These are phyloP conservation scores for Marasmius sp. DNA, from an alignment of 1,284 basidiomycete genomes.

Conservation along the genomic window DNA sequence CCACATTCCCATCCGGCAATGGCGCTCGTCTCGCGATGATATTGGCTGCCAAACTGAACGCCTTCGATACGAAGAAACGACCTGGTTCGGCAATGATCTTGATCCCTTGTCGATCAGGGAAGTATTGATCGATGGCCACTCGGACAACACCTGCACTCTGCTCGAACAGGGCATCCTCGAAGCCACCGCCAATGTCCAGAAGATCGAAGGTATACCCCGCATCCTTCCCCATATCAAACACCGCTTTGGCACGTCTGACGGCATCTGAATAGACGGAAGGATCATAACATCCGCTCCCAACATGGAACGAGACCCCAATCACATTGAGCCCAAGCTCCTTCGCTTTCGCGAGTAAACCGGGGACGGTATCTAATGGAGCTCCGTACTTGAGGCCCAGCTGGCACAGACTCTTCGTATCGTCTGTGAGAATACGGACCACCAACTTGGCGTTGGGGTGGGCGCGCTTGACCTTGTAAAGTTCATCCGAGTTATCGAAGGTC, in stretches of 20 bases:
- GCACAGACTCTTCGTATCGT: constrained; percentile 94
- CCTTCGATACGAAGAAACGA: constrained; percentile 89
- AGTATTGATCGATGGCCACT: constrained; percentile 77
- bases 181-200: constrained; percentile 3
- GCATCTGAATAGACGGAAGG: constrained; percentile 90
- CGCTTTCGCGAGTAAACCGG: constrained; percentile 79
- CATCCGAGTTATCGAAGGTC: constrained; percentile 99
- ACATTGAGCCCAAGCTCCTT: constrained; percentile 83
- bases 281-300: constrained; percentile 96
- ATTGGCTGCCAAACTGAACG: constrained; percentile 92
- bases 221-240: constrained; percentile 86
- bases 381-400: constrained; percentile 96
- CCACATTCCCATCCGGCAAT: constrained; percentile 20
- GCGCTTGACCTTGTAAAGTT: constrained; percentile 93
- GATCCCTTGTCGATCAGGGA: constrained; percentile 78
- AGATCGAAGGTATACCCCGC: constrained; percentile 79
- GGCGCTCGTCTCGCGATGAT: constrained; percentile 88
- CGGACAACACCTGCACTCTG: constrained; percentile 75
- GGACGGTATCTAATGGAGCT: constrained; percentile 85
- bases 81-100: constrained; percentile 97
- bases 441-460: constrained; percentile 84
- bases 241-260: constrained; percentile 77
- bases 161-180: constrained; percentile 90
- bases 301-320: constrained; percentile 97
- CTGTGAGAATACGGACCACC: constrained; percentile 93